Evolutionary conservation across 1,284 basidiomycete species (phyloP), one percentile per base, ranked within the genome.

Genomic region (Leccinum huronense): DNA sequence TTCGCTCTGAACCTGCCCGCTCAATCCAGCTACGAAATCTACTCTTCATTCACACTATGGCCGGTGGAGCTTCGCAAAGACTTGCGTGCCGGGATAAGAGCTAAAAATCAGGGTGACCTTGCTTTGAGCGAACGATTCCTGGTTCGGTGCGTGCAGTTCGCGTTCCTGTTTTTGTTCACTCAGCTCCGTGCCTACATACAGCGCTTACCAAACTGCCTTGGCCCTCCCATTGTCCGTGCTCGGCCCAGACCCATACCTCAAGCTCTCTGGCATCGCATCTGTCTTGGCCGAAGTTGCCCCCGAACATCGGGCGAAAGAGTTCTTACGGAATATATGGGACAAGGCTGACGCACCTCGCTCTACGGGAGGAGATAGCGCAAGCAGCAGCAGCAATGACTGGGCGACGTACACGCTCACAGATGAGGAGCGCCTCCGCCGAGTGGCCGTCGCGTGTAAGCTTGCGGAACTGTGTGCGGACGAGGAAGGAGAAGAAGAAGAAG

Each of bases 201-300:
- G 90, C 53, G 90, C 90, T 59, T 88, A 83, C 79, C 77, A 86
- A 33, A 86, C 81, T 0, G 83, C 87, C 0, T 78, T 81, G 61
- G 68, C 71, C 0, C 78, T 89, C 6, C 81, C 86, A 0, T 70
- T 83, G 33, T 79, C 82, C 2, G 69, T 70, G 5, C 83, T 90
- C 67, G 78, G 80, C 1, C 65, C 79, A 0, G 78, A 85, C 10
- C 84, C 88, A 1, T 82, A 87, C 64, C 80, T 91, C 65, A 92
- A 90, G 74, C 77, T 86, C 3, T 86, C 88, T 1, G 90, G 90
- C 1, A 84, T 93, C n/a, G 86, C 84, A 1, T 81, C 89, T 23
- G 77, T 82, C 5, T 79, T 91, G 54, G 87, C 85, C 2, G 85
- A 85, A 56, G 82, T 88, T 1, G 77, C 88, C 14, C 87, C 91